Base-by-base conservation (phyloP, 2,329 filamentous ascomycete species). In the Clonostachys chloroleuca region DNA sequence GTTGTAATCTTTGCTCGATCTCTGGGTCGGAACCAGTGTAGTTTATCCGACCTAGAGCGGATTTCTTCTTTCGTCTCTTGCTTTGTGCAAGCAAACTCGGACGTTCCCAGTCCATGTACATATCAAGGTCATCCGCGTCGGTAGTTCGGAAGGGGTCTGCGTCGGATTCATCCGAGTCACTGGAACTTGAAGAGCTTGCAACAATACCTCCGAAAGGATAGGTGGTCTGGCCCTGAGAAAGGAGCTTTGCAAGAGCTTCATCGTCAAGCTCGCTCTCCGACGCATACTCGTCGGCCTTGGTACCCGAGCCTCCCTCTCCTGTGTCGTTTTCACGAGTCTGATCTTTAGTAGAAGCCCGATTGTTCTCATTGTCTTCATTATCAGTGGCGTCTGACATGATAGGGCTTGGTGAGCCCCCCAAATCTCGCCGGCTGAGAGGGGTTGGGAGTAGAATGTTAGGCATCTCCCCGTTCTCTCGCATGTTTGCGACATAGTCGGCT, bases 91-190 rank as follows among this genome's bases (percentile, higher is more conserved):
- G 78, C 6, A 91, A 63, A 46, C 83, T 89, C 2, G 84, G 83
- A 24, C 84, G 77, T 14, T 87, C 79, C 67, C 87, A 89, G 58
- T 95, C 89, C 85, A 94, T 92, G 41, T 30, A 30, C 9, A 95
- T 73, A 59, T 96, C 90, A 52, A 96, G 85, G 9, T 83, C 87
- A 50, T 86, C 41, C 6, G 20, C 12, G 12, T 82, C 79, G 3
- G 66, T 67, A 12, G 39, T 34, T 41, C 24, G 33, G 12, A 40
- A 34, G 48, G 84, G 64, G 10, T 68, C 66, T 52, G 73, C 63
- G 34, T 64, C 58, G 18, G 36, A 39, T n/a, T 36, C 17, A 16
- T 43, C 42, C 10, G 47, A 48, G 12, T 44, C 43, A 33, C 36
- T 42, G 30, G 35, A 41, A 30, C 12, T 42, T 8, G 12, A 16